Percentiles rank a stretch among this genome's conserved stretches.
Evolutionary conservation across 208 protist species (phyloP).

Genomic region (Leishmania guyanensis): DNA sequence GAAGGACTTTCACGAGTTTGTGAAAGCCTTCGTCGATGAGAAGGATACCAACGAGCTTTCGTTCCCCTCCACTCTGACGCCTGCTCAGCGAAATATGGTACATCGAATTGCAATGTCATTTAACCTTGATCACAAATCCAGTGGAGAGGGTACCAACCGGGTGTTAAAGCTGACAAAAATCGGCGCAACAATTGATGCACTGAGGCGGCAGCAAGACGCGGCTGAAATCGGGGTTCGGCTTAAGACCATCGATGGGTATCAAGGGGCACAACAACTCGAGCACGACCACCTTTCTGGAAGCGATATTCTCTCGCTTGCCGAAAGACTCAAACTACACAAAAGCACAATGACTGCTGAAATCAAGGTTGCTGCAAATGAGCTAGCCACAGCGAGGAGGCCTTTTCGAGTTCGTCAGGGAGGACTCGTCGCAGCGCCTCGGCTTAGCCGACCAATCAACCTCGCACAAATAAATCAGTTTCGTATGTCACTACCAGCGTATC

Average conservation of each 20-base stretch:
- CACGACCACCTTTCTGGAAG: conserved; percentile 38
- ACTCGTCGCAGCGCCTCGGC: conserved; percentile 32
- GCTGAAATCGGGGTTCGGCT: conserved; percentile 44
- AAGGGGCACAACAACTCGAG: conserved; percentile 73
- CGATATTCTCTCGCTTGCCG: conserved; percentile 33
- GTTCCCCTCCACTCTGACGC: conserved; percentile 69
- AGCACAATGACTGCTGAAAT: conserved; percentile 55
- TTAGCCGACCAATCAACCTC: conserved; percentile 16
- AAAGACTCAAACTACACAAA: conserved; percentile 39
- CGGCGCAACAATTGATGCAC: conserved; percentile 26
- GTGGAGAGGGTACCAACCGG: conserved; percentile 44
- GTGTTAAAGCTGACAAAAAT: conserved; percentile 70
- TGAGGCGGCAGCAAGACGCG: conserved; percentile 40
- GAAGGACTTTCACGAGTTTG: conserved; percentile 72
- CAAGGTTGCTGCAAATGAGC: conserved; percentile 33
- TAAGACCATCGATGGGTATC: conserved; percentile 76
- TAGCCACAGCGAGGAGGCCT: conserved; percentile 16
- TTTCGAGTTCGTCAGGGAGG: conserved; percentile 51
- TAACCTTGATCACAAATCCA: conserved; percentile 72
- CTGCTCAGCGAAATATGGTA: conserved; percentile 58
- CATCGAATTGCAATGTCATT: conserved; percentile 77
- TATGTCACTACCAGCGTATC: conserved; percentile 57
- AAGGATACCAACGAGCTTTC: conserved; percentile 55
- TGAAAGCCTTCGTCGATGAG: conserved; percentile 78
- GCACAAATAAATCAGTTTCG: conserved; percentile 62